Base-by-base conservation (phyloP, 1,139 yeast genomes). In the Pneumocystis sp. region DNA sequence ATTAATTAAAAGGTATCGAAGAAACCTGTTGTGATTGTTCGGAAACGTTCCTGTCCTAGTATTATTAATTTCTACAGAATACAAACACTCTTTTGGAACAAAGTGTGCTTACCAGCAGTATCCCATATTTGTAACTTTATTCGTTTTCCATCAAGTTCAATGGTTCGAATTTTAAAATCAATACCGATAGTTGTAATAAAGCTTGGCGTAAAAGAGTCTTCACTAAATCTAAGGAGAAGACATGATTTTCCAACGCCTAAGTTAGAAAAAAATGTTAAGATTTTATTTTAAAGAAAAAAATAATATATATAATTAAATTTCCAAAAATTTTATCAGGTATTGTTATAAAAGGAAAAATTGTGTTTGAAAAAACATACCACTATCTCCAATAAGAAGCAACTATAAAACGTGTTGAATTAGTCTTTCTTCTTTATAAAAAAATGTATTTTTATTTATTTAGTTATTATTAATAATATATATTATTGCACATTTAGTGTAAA, bases 41-140 rank as follows among this genome's bases (percentile, higher is more conserved):
- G 85, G 81, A 93, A 93, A 72, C 98, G 83, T 77, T 93, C 98
- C 78, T 93, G 98, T 37, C 98, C 65, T 63, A 63, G 29, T 62
- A 37, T 19, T 59, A n/a, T 50, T 50, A 50, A 17, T 50, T 50
- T 40, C 25, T 50, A 50, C 34, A 25, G 31, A 25, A 29, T 12
- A 31, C 12, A 42, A 57, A 57, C 17, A 42, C 31, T 15, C 31
- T 60, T 12, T 15, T 12, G 12, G 17, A 44, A 21, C 8, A 35
- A 59, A 40, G 25, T 21, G 15, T 59, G 34, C 35, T 15, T 21
- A 63, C 65, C 98, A 6, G 98, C 98, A 57, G 98, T 93, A 76
- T 93, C 98, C 98, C 98, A 93, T 61, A 93, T 90, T 77, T 93
- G 98, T 74, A 93, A 82, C 78, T 93, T 93, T 77, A 95, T 88